Base-by-base conservation (phyloP, 2,329 filamentous ascomycete species). In the Ceratocystis eucalypticola region DNA sequence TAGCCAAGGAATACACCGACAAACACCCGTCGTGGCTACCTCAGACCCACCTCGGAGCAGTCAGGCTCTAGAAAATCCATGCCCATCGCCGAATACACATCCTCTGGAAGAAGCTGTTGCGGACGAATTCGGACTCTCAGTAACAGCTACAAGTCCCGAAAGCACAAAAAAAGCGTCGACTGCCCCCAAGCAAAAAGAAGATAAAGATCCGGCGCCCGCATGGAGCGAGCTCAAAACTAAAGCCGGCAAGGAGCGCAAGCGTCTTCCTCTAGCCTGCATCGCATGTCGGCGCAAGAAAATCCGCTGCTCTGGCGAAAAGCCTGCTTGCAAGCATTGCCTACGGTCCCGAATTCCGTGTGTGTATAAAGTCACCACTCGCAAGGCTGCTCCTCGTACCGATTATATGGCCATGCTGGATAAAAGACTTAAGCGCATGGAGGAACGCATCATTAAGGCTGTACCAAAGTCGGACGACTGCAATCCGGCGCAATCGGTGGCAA, bases 341-440 rank as follows among this genome's bases (percentile, higher is more conserved):
- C 85, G 92, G 66, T 96, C 93, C 64, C 85, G 93, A 55, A 95
- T 96, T 71, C 93, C 93, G 1, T 99, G 94, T 74, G 92, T 97
- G 3, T 99, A 97, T 81, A 97, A 97, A 73, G 91, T 96, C 68
- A 97, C 92, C 0, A 91, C 92, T 3, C 83, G 94, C 68, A 97
- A 97, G 75, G 91, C 93, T 1, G 91, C 92, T 2, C 94, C 94
- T 2, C 83, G 94, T 64, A 97, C 94, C 20, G 94, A 97, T 76
- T 97, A 97, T 76, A 97, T 97, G 94, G 91, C 92, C 53, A 97
- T 97, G 91, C 78, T 97, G 71, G 94, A 97, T 77, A 96, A 96
- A 77, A 84, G 94, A 65, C 76, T 97, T 70, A 96, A 96, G 79
- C 83, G 93, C 67, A 97, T 97, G 94, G 94, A 99, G 76, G 93